These are phyloP conservation scores for Fusarium nygamai DNA, from an alignment of 2,329 filamentous ascomycete species.

Conservation along the genomic window DNA sequence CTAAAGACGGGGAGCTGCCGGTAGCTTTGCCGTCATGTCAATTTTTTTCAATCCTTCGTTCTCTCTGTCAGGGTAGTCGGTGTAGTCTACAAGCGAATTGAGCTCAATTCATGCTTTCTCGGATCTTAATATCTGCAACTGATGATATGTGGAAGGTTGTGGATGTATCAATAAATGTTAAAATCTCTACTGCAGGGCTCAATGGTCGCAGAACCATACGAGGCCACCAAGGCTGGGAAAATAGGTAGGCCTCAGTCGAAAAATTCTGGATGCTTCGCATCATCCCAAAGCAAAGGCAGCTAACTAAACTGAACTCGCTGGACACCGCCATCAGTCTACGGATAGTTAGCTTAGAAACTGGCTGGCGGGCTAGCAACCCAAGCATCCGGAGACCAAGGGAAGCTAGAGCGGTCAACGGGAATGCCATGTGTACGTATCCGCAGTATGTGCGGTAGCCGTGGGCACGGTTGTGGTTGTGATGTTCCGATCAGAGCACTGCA, in stretches of 20 bases:
- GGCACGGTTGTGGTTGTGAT: constrained; percentile 22
- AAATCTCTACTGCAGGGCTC: neutral
- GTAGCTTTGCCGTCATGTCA: constrained; percentile 38
- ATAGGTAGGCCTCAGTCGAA: constrained; percentile 36
- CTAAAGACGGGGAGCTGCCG: constrained; percentile 41
- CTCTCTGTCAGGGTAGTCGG: constrained; percentile 24
- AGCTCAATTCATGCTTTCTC: neutral
- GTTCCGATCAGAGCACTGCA: constrained; percentile 29
- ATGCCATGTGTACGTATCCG: constrained; percentile 33
- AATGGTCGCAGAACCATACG: constrained; percentile 18
- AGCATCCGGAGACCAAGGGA: constrained; percentile 37
- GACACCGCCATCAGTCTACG: constrained; percentile 39
- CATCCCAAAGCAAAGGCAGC: constrained; percentile 19
- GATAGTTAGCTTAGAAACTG: constrained; percentile 34
- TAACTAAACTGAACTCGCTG: constrained; percentile 37
- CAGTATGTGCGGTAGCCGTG: constrained; percentile 23
- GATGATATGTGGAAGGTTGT: neutral
- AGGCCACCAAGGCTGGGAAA: constrained; percentile 30
- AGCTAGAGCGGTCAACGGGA: constrained; percentile 43
- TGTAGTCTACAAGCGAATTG: constrained; percentile 15
- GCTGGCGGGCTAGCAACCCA: constrained; percentile 39
- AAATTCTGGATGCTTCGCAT: constrained; percentile 33
- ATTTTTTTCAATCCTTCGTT: constrained; percentile 13
- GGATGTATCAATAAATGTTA: neutral
- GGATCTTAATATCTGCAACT: neutral